Evolutionary conservation across 2,329 filamentous ascomycete genomes (phyloP).

Genomic region (Cercospora sp.): DNA sequence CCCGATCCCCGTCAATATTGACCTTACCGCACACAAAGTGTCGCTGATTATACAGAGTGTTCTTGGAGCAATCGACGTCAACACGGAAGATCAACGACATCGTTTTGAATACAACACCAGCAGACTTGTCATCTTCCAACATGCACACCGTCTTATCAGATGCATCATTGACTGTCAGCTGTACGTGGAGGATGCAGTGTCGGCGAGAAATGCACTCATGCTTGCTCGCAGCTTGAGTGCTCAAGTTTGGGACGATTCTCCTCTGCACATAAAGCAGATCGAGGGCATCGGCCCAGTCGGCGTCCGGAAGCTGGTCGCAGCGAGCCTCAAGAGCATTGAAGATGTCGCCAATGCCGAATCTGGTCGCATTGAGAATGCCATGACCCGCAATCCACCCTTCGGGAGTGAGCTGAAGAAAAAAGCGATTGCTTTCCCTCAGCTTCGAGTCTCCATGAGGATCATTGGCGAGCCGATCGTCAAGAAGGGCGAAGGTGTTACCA

Average conservation of each 20-base stretch:
- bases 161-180: constrained; percentile 76
- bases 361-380: constrained; percentile 70
- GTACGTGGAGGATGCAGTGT: constrained; percentile 62
- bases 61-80: constrained; percentile 65
- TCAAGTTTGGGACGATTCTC: constrained; percentile 76
- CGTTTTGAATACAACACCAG: constrained; percentile 61
- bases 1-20: constrained; percentile 67
- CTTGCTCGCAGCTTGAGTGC: constrained; percentile 75
- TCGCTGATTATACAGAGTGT: constrained; percentile 75
- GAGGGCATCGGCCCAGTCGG: constrained; percentile 72
- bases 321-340: constrained; percentile 70
- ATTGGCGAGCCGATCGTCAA: constrained; percentile 45
- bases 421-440: constrained; percentile 70
- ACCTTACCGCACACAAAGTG: constrained; percentile 69
- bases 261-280: constrained; percentile 80
- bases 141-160: constrained; percentile 67
- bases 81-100: constrained; percentile 58
- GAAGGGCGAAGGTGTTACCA: constrained; percentile 49
- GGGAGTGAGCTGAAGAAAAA: constrained; percentile 67
- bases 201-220: constrained; percentile 69
- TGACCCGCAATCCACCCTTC: constrained; percentile 80
- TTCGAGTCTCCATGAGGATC: constrained; percentile 57
- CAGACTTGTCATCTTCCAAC: constrained; percentile 64
- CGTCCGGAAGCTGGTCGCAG: constrained; percentile 70
- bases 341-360: constrained; percentile 67